phyloP scores from a whole-genome alignment of 2,329 filamentous ascomycete species.

The Colletotrichum cuscutae region DNA sequence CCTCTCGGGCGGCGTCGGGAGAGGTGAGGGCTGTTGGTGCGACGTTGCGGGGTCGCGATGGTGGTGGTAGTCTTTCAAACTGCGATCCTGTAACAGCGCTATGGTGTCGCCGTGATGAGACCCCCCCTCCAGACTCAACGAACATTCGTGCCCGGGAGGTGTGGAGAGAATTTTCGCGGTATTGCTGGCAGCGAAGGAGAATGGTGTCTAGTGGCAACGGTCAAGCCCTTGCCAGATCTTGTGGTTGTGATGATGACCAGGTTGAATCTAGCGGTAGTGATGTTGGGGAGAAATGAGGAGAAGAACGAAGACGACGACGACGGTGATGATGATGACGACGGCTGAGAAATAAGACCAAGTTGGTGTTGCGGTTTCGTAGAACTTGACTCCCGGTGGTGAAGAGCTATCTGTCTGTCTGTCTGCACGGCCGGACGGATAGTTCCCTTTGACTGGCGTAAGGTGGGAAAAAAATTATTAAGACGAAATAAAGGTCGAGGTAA shows the following conservation, averaged over 20 bases:
- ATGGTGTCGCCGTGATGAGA: conserved; percentile 32
- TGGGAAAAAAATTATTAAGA: conserved; percentile 35
- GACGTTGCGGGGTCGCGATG: conserved; percentile 41
- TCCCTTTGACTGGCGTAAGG: conserved; percentile 26
- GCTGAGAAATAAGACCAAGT: conserved; percentile 5
- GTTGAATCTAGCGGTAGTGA: not conserved
- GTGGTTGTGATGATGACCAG: not conserved
- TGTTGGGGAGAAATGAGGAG: not conserved
- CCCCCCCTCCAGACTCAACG: conserved; percentile 41
- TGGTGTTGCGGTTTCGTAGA: conserved; percentile 25
- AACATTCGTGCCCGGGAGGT: conserved; percentile 41
- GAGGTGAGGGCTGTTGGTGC: conserved; percentile 29
- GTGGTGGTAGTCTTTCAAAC: conserved; percentile 35
- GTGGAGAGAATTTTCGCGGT: conserved; percentile 34
- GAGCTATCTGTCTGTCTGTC: conserved; percentile 26
- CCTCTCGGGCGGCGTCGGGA: conserved; percentile 62
- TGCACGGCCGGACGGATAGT: conserved; percentile 27
- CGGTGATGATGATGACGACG: conserved; percentile 16
- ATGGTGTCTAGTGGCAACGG: conserved; percentile 13
- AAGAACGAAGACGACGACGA: not conserved
- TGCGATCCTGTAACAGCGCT: conserved; percentile 30
- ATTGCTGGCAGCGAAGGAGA: conserved; percentile 10
- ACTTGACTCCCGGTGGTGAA: conserved; percentile 24
- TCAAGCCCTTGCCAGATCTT: not conserved
- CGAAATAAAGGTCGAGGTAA: conserved; percentile 30